Base-by-base conservation (phyloP, 108 stramenopile species). In the Nannochloropsis gaditana region DNA sequence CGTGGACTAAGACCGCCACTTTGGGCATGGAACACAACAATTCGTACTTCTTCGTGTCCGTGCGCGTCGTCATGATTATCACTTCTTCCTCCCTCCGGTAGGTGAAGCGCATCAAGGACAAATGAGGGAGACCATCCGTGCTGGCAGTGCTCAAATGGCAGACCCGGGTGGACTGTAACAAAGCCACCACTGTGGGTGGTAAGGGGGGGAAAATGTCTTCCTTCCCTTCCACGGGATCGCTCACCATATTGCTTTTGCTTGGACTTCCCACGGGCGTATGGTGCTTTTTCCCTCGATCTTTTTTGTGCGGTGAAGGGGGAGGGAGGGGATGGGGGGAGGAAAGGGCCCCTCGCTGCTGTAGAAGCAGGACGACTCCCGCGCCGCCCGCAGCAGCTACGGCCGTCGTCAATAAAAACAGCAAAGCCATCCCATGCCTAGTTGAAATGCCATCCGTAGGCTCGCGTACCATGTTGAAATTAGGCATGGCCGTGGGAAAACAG, bases 11-110 rank as follows among this genome's bases (percentile, higher is more conserved):
- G 5, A 84, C 59, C 2, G 83, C 83, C 45, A 84, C 83, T 21
- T 84, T 84, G 45, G 50, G 21, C n/a, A 15, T 84, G 44, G 43
- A 41, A 41, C 43, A 42, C 31, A 84, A 45, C 59, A 45, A 5
- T 17, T 84, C 45, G 5, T 73, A 84, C 45, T 84, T 84, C 59
- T 84, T 84, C 44, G 83, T 84, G 83, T 84, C 59, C 17, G 44
- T 43, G 17, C 83, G 43, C 31, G 83, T 84, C 15, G 44, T 45
- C 43, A 84, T 31, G 2, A 84, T 84, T 11, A 84, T 84, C 5
- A 84, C 83, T 84, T 84, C 83, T 11, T 84, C 50, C 5, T 42
- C 41, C 41, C 45, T 43, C 19, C 21, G 45, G 5, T 84, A 84
- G 1, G 83, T 84, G 59, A 84, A 84, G 2, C 45, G 43, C 83